Evolutionary conservation across 768 basidiomycete genomes (phyloP).

Genomic region (Chiua virens): DNA sequence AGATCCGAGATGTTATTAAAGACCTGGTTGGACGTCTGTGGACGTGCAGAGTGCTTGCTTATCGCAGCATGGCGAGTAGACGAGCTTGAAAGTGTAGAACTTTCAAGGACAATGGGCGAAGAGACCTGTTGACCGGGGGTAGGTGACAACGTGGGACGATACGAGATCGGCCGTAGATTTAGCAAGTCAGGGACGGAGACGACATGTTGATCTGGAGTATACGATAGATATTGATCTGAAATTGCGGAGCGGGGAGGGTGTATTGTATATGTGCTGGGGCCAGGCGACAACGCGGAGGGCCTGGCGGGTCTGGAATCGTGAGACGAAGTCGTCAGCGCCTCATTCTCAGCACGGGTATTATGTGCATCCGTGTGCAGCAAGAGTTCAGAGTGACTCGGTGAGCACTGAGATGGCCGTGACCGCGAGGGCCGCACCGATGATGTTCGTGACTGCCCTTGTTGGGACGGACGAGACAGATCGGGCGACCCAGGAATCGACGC

Average conservation of each 20-base stretch:
- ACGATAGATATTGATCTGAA: conserved; percentile 42
- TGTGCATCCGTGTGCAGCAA: conserved; percentile 21
- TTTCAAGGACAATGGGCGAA: conserved; percentile 45
- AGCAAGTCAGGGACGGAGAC: conserved; percentile 35
- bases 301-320: conserved; percentile 54
- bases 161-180: conserved; percentile 47
- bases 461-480: conserved; percentile 35
- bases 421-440: conserved; percentile 25
- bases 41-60: conserved; percentile 57
- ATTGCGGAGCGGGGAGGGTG: conserved; percentile 43
- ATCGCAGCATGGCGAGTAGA: conserved; percentile 56
- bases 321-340: conserved; percentile 42
- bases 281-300: conserved; percentile 53
- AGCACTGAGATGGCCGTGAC: conserved; percentile 21
- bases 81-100: conserved; percentile 52
- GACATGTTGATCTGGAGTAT: conserved; percentile 46
- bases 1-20: conserved; percentile 66
- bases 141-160: conserved; percentile 36
- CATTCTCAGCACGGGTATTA: conserved; percentile 35
- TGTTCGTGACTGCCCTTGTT: conserved; percentile 30
- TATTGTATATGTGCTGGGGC: conserved; percentile 24
- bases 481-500: conserved; percentile 28
- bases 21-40: conserved; percentile 63
- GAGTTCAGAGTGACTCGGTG: conserved; percentile 22
- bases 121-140: conserved; percentile 41